A percentile compares a stretch with the other conserved stretches of the same genome.
These are phyloP conservation scores for Cytospora piceicola DNA, from an alignment of 2,329 filamentous ascomycete genomes.

Conservation along the genomic window DNA sequence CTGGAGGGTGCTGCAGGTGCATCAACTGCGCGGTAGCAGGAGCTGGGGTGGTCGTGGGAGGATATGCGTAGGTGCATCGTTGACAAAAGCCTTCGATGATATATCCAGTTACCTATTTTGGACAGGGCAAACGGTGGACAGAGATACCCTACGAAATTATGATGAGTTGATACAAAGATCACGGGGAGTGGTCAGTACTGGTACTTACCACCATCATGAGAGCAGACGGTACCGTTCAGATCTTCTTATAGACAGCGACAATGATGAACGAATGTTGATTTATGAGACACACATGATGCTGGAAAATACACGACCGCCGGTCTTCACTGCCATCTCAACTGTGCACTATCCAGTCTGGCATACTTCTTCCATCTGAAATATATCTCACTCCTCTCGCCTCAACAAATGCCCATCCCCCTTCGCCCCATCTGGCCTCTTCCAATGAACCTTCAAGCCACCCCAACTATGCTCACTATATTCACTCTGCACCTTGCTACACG, in stretches of 20 bases:
- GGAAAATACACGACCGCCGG: neutral
- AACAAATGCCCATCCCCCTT: conserved; percentile 34
- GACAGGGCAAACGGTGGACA: neutral
- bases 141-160: conserved; percentile 15
- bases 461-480: conserved; percentile 83
- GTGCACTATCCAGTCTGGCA: neutral
- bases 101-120: too few relatives aligned
- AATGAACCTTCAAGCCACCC: conserved; percentile 66
- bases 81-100: neutral
- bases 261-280: neutral
- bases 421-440: conserved; percentile 31
- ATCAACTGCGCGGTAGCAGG: neutral
- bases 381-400: conserved; percentile 18
- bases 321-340: neutral
- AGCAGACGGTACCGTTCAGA: neutral
- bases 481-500: conserved; percentile 63
- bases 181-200: neutral
- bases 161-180: neutral
- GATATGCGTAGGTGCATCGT: neutral
- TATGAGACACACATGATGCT: neutral
- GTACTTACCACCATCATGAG: neutral
- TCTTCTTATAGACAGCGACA: neutral
- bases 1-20: neutral
- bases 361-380: neutral
- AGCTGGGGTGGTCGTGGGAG: neutral